These are phyloP conservation scores for Akanthomyces lecanii DNA, from an alignment of 2,329 filamentous ascomycete genomes.

Conservation along the genomic window DNA sequence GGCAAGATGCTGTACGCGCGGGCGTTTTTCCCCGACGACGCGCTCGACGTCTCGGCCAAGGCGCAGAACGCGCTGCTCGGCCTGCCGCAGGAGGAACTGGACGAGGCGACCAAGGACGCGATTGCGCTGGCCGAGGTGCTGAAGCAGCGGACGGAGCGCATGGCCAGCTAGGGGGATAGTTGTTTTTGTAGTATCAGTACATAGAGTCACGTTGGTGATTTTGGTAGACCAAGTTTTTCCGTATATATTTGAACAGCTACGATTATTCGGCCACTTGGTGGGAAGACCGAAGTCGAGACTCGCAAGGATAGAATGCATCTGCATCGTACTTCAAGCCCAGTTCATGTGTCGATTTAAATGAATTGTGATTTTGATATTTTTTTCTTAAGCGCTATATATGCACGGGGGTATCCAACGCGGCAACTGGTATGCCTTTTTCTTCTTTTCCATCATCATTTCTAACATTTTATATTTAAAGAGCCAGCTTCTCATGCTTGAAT, in stretches of 20 bases:
- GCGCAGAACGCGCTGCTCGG: constrained; percentile 48
- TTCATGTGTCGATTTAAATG: neutral
- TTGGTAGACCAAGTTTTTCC: too few relatives aligned
- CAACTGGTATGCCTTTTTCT: constrained; percentile 16
- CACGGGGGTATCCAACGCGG: constrained; percentile 11
- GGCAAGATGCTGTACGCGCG: constrained; percentile 47
- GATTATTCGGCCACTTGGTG: neutral
- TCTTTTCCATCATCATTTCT: constrained; percentile 1
- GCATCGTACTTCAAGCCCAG: too few relatives aligned
- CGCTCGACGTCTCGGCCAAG: constrained; percentile 30
- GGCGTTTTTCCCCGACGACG: constrained; percentile 42
- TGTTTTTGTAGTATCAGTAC: neutral
- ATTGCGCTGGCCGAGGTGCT: constrained; percentile 2
- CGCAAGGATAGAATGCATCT: neutral
- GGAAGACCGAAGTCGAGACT: neutral
- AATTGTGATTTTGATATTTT: neutral
- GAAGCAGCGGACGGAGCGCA: constrained; percentile 1
- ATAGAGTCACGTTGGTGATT: too few relatives aligned
- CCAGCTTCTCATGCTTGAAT: constrained; percentile 56
- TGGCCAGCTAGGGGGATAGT: neutral
- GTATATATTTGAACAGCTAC: too few relatives aligned
- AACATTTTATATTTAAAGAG: constrained; percentile 29
- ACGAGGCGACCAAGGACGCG: constrained; percentile 41
- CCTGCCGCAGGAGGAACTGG: constrained; percentile 51
- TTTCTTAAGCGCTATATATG: neutral